Evolutionary conservation across 2,329 filamentous ascomycete genomes (phyloP).

Genomic region (Scedosporium apiospermum): DNA sequence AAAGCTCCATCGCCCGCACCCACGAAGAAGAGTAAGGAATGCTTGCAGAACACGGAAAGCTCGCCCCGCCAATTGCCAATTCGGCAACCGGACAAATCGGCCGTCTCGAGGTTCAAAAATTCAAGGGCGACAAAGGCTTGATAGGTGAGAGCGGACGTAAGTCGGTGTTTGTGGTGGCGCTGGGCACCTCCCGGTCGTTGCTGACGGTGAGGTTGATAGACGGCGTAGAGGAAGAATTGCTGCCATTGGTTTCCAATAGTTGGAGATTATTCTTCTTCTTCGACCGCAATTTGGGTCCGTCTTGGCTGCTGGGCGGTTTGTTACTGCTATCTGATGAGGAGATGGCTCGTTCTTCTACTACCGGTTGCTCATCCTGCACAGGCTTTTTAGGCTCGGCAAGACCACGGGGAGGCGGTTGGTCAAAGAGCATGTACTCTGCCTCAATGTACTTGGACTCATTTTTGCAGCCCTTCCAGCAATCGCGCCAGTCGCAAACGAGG

Average conservation of each 20-base stretch:
- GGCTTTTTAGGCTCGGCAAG: slow-evolving; percentile 18
- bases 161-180: slow-evolving; percentile 20
- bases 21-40: too few species aligned
- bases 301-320: not conserved
- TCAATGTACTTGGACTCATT: slow-evolving; percentile 75
- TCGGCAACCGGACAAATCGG: not conserved
- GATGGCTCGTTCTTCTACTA: slow-evolving; percentile 9
- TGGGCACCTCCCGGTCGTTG: slow-evolving; percentile 25
- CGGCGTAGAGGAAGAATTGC: slow-evolving; percentile 32
- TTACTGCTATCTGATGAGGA: slow-evolving; percentile 59
- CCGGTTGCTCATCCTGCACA: slow-evolving; percentile 9
- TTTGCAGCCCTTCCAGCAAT: slow-evolving; percentile 95
- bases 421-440: slow-evolving; percentile 53
- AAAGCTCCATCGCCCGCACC: too few species aligned
- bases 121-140: slow-evolving; percentile 55
- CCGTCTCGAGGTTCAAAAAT: slow-evolving; percentile 25
- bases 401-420: slow-evolving; percentile 45
- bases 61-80: too few species aligned
- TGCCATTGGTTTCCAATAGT: slow-evolving; percentile 31
- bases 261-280: slow-evolving; percentile 34
- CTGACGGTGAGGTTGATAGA: slow-evolving; percentile 37
- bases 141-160: slow-evolving; percentile 54
- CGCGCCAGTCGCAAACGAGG: slow-evolving; percentile 87
- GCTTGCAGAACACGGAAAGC: too few species aligned
- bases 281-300: not conserved